These are phyloP conservation scores for Penicillium polonicum DNA, from an alignment of 2,329 filamentous ascomycete genomes.

Conservation along the genomic window DNA sequence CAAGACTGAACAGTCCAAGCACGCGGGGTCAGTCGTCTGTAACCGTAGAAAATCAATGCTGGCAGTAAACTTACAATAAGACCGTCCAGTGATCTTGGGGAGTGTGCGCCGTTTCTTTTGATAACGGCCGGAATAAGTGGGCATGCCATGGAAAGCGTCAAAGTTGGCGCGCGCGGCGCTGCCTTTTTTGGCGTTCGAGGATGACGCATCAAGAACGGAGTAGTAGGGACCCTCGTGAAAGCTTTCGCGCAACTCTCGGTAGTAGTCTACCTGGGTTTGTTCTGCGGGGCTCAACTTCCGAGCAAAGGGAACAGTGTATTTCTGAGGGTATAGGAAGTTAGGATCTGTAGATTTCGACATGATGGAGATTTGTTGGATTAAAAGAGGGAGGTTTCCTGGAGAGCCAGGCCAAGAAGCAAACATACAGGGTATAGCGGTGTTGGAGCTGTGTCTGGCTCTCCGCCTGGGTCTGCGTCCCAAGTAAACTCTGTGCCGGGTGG, in stretches of 20 bases:
- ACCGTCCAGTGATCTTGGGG: slow-evolving; percentile 54
- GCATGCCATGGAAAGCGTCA: slow-evolving; percentile 62
- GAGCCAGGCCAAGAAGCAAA: slow-evolving; percentile 16
- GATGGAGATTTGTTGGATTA: neutral
- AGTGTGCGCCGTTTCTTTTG: slow-evolving; percentile 55
- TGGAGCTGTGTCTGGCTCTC: slow-evolving; percentile 45
- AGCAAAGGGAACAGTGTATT: slow-evolving; percentile 39
- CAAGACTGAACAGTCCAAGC: slow-evolving; percentile 43
- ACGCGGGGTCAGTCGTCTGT: neutral
- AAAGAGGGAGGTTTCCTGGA: neutral
- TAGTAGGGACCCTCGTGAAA: slow-evolving; percentile 62
- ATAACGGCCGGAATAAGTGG: slow-evolving; percentile 60
- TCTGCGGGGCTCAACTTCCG: slow-evolving; percentile 43
- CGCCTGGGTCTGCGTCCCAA: slow-evolving; percentile 41
- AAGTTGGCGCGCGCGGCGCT: slow-evolving; percentile 49
- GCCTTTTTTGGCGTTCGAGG: slow-evolving; percentile 45
- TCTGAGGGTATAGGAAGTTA: slow-evolving; percentile 24
- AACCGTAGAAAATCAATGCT: neutral
- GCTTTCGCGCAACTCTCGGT: slow-evolving; percentile 53
- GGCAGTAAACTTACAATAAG: slow-evolving; percentile 50
- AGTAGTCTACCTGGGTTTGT: slow-evolving; percentile 49
- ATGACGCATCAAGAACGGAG: slow-evolving; percentile 49
- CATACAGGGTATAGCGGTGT: slow-evolving; percentile 50
- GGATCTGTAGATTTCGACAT: neutral
- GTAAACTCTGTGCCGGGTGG: slow-evolving; percentile 44